Evolutionary conservation across 352 stramenopile genomes (phyloP).

Genomic region (Phytophthora cactorum): DNA sequence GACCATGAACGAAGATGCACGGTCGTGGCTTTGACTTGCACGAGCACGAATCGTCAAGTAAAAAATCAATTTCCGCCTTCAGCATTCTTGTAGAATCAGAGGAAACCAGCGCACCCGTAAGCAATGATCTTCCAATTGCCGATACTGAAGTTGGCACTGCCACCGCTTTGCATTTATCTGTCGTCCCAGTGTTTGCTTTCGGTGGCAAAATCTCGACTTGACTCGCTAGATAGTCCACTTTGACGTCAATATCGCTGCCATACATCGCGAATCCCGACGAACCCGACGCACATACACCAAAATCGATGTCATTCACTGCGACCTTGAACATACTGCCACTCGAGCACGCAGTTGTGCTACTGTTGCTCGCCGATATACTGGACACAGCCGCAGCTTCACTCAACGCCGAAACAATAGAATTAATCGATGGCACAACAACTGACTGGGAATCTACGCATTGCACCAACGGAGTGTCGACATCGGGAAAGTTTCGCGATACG

Average conservation of each 20-base stretch:
- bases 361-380: not conserved
- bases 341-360: not conserved
- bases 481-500: not conserved
- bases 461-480: not conserved
- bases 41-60: conserved; percentile 2
- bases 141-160: conserved; percentile 10
- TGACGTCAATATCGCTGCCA: conserved; percentile 2
- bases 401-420: not conserved
- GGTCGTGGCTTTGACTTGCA: conserved; percentile 23
- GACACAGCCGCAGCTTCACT: not conserved
- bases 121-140: conserved; percentile 13
- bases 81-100: conserved; percentile 1
- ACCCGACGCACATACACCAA: not conserved
- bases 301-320: not conserved
- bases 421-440: not conserved
- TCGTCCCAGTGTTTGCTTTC: not conserved
- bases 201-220: not conserved
- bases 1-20: conserved; percentile 41
- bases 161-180: not conserved
- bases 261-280: not conserved
- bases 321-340: not conserved
- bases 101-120: conserved; percentile 13
- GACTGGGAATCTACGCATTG: not conserved
- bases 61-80: conserved; percentile 3
- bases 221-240: not conserved